These are phyloP conservation scores for Cladosporium sp. DNA, from an alignment of 2,329 filamentous ascomycete species.

Conservation along the genomic window DNA sequence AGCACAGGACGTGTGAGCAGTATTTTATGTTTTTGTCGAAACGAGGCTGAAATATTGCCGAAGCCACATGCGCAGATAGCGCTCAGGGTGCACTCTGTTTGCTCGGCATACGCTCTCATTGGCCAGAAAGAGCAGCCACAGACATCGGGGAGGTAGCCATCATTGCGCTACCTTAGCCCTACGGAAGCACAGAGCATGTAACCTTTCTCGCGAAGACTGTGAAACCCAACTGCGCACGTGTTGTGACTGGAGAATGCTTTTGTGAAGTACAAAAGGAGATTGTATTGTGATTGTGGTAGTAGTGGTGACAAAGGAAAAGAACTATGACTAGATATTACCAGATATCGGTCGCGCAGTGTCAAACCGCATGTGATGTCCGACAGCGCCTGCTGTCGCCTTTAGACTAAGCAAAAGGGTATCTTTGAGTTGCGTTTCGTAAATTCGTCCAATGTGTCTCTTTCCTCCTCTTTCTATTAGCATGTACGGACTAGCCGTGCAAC, in stretches of 20 bases:
- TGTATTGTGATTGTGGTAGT: neutral
- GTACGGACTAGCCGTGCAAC: slow-evolving; percentile 2
- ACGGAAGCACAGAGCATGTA: too few relatives aligned
- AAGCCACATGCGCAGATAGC: too few relatives aligned
- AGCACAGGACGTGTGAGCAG: too few relatives aligned
- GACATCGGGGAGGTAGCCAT: too few relatives aligned
- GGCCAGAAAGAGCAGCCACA: too few relatives aligned
- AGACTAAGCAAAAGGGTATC: slow-evolving; percentile 6
- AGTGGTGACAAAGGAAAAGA: neutral
- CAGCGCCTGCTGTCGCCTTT: slow-evolving; percentile 10
- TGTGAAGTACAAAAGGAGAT: neutral
- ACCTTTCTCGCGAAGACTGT: too few relatives aligned
- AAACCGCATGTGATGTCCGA: slow-evolving; percentile 4
- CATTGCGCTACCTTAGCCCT: too few relatives aligned
- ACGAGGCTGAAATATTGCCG: too few relatives aligned
- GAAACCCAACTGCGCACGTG: too few relatives aligned
- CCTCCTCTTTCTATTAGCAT: neutral
- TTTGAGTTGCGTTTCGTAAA: neutral
- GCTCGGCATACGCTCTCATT: too few relatives aligned
- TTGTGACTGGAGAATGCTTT: neutral
- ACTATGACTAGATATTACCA: slow-evolving; percentile 14
- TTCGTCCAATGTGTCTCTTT: slow-evolving; percentile 2
- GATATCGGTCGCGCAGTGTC: slow-evolving; percentile 7
- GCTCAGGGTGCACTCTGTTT: too few relatives aligned
- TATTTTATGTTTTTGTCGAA: too few relatives aligned